These are phyloP conservation scores for Mollisiaceae sp. DNA, from an alignment of 2,329 filamentous ascomycete species.

Conservation along the genomic window DNA sequence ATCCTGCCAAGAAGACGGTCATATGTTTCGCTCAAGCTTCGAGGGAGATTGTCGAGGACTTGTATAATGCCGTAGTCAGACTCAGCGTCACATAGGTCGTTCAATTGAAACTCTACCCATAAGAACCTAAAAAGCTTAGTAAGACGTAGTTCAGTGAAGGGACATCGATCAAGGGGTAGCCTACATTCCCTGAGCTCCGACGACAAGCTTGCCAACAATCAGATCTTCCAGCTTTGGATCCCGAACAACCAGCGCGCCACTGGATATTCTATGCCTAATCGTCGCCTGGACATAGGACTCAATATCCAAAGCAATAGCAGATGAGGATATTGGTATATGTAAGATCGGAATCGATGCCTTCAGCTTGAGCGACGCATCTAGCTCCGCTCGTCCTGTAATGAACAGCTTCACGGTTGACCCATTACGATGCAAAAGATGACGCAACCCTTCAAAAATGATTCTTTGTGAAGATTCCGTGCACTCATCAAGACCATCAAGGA, in stretches of 20 bases:
- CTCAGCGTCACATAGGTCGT: slow-evolving; percentile 27
- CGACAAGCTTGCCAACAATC: slow-evolving; percentile 21
- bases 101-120: slow-evolving; percentile 30
- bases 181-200: slow-evolving; percentile 29
- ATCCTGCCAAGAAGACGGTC: slow-evolving; percentile 24
- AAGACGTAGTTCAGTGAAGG: background rate
- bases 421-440: background rate
- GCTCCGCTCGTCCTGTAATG: slow-evolving; percentile 22
- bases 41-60: slow-evolving; percentile 23
- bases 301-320: slow-evolving; percentile 22
- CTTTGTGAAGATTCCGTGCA: slow-evolving; percentile 19
- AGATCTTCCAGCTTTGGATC: slow-evolving; percentile 17
- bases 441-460: slow-evolving; percentile 7
- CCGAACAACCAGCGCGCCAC: slow-evolving; percentile 17
- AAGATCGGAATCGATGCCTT: background rate
- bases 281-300: slow-evolving; percentile 20
- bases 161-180: background rate
- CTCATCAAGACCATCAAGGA: slow-evolving; percentile 27
- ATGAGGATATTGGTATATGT: slow-evolving; percentile 9
- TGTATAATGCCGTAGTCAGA: slow-evolving; percentile 24
- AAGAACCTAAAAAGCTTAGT: slow-evolving; percentile 25
- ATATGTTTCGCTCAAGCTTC: slow-evolving; percentile 26
- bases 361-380: background rate
- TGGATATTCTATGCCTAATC: slow-evolving; percentile 1
- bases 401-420: slow-evolving; percentile 13